Evolutionary conservation across 164 flowering plant genomes (phyloP).

Genomic region (Buxus sempervirens): DNA sequence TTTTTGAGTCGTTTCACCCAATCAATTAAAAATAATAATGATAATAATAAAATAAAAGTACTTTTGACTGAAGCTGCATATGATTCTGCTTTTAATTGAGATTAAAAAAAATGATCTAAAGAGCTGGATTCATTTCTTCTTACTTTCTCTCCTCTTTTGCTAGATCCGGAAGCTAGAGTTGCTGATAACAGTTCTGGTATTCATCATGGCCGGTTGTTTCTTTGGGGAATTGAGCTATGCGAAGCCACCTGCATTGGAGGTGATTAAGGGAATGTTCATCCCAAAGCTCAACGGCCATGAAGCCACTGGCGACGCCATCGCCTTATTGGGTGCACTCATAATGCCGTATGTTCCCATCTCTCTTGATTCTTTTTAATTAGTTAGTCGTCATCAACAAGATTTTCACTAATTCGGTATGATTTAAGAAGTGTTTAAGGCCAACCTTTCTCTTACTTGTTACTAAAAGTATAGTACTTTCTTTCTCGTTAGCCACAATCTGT

Average conservation of each 20-base stretch:
- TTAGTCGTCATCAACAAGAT: no score
- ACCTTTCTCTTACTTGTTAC: no score
- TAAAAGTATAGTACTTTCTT: no score
- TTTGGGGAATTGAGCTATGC: slow-evolving; percentile 84
- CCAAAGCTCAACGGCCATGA: slow-evolving; percentile 72
- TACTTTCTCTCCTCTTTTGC: background rate
- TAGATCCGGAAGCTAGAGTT: slow-evolving; percentile 86
- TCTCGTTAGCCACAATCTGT: slow-evolving; percentile 75
- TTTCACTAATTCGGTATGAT: no score
- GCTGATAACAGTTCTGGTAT: slow-evolving; percentile 65
- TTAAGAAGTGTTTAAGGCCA: no score
- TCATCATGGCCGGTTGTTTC: slow-evolving; percentile 83
- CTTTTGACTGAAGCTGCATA: no score
- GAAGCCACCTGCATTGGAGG: slow-evolving; percentile 64
- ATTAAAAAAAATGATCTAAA: background rate
- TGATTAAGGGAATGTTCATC: slow-evolving; percentile 86
- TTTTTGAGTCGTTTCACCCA: no score
- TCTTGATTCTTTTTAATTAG: background rate
- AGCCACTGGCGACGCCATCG: slow-evolving; percentile 89
- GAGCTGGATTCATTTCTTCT: background rate
- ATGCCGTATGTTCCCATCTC: slow-evolving; percentile 67
- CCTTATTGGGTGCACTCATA: slow-evolving; percentile 85
- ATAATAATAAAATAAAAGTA: no score
- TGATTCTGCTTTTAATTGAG: background rate
- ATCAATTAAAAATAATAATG: no score